Percentiles rank a stretch among this genome's conserved stretches.
Evolutionary conservation across 495 filamentous ascomycete species (phyloP).

Genomic region (Ramalina intermedia): DNA sequence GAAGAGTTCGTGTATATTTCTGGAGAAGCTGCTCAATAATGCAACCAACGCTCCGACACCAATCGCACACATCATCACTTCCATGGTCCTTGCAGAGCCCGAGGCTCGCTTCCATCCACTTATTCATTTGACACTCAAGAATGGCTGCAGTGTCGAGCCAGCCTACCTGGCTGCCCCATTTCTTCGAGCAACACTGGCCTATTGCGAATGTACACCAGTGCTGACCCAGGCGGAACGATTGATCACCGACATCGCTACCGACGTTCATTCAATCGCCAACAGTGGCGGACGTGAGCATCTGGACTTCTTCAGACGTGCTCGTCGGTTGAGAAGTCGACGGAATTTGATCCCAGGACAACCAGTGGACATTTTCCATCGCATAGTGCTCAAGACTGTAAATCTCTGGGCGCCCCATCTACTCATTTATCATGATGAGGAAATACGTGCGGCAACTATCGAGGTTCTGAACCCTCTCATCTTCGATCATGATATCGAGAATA

Average conservation of each 20-base stretch:
- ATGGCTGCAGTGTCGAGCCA: slow-evolving; percentile 40
- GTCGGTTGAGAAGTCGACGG: slow-evolving; percentile 27
- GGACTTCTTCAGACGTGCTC: slow-evolving; percentile 38
- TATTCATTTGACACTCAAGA: slow-evolving; percentile 33
- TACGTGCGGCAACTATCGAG: slow-evolving; percentile 39
- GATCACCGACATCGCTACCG: slow-evolving; percentile 36
- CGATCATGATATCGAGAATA: slow-evolving; percentile 19
- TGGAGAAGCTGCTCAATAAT: slow-evolving; percentile 31
- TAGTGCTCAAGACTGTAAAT: slow-evolving; percentile 39
- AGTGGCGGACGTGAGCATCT: slow-evolving; percentile 45
- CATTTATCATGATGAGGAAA: slow-evolving; percentile 40
- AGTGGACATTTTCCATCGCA: slow-evolving; percentile 23
- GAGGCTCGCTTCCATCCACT: slow-evolving; percentile 24
- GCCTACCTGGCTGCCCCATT: slow-evolving; percentile 40
- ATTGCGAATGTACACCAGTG: slow-evolving; percentile 31
- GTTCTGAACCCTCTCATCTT: slow-evolving; percentile 45
- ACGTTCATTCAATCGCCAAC: slow-evolving; percentile 40
- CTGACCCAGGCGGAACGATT: slow-evolving; percentile 26
- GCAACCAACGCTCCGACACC: slow-evolving; percentile 20
- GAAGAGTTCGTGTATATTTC: slow-evolving; percentile 19
- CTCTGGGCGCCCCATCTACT: slow-evolving; percentile 57
- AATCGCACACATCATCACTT: slow-evolving; percentile 24
- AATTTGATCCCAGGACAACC: slow-evolving; percentile 13
- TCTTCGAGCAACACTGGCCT: slow-evolving; percentile 34
- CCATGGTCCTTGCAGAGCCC: slow-evolving; percentile 33